Percentiles rank a stretch among this genome's conserved stretches.
Conservation (phyloP, 768 basidiomycete species). For the Leccinum variicolor region DNA sequence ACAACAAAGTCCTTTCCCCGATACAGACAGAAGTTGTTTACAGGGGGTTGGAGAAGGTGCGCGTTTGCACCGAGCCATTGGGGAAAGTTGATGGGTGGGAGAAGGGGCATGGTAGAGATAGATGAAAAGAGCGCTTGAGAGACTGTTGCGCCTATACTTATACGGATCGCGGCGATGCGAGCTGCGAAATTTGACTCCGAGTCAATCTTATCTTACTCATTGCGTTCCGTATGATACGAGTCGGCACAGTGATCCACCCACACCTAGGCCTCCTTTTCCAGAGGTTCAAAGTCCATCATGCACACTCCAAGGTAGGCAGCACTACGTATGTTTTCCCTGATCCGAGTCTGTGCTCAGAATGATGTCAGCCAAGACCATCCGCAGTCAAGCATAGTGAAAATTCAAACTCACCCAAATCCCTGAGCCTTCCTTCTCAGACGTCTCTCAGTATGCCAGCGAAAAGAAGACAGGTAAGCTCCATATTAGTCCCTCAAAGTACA, state of each 20-base stretch:
- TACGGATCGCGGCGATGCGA: not conserved
- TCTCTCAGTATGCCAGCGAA: not conserved
- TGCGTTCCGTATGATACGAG: not conserved
- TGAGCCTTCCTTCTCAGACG: not conserved
- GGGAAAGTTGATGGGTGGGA: conserved; percentile 83
- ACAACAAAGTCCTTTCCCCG: conserved; percentile 82
- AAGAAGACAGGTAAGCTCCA: not conserved
- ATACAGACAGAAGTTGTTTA: conserved; percentile 88
- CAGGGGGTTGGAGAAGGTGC: conserved; percentile 82
- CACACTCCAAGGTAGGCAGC: not conserved
- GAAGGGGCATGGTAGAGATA: conserved; percentile 56
- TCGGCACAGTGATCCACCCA: not conserved
- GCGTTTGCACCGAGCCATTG: conserved; percentile 84
- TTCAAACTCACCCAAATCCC: not conserved
- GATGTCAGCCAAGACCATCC: conserved; percentile 6
- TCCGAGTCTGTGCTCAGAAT: not conserved
- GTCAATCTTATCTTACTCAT: not conserved
- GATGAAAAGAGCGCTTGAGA: too few relatives aligned
- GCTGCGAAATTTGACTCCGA: not conserved
- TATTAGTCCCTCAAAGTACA: not conserved
- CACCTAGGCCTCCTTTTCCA: not conserved
- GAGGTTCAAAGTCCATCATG: not conserved
- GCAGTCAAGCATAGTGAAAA: not conserved
- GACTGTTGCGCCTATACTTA: not conserved
- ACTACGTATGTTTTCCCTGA: not conserved